These are phyloP conservation scores for Pterula multifida DNA, from an alignment of 1,284 basidiomycete species.

Conservation along the genomic window DNA sequence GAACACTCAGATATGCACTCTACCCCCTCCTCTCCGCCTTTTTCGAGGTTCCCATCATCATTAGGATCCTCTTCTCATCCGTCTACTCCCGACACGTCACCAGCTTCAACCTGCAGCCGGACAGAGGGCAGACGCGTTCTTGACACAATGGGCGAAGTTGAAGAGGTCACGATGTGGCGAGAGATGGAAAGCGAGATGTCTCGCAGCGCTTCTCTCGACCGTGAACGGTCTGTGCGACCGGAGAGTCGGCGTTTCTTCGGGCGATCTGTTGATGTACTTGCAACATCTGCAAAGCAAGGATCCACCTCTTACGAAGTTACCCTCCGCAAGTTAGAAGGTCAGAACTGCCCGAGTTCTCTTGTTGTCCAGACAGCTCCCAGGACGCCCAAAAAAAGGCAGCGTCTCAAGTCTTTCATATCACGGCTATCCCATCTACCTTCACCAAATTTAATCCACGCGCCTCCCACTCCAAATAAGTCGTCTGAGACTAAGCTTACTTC, in stretches of 20 bases:
- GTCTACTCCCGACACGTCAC: neutral
- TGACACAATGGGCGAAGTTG: neutral
- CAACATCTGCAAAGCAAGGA: neutral
- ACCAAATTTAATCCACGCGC: neutral
- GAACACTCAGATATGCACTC: neutral
- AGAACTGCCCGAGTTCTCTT: neutral
- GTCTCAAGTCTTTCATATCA: neutral
- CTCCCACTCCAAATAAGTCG: neutral
- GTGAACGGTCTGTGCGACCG: neutral
- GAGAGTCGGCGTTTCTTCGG: neutral
- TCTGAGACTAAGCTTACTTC: neutral
- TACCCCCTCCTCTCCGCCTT: neutral
- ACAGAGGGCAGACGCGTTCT: neutral
- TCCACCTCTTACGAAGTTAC: neutral
- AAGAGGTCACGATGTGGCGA: neutral
- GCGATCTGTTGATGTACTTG: neutral
- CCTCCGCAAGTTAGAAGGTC: neutral
- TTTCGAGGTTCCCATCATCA: neutral
- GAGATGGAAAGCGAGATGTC: neutral
- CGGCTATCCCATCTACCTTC: neutral
- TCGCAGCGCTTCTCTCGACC: neutral
- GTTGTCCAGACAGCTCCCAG: neutral
- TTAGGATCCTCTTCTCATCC: neutral
- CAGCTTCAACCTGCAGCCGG: neutral
- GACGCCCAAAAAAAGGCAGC: neutral